These are phyloP conservation scores for Podila horticola DNA, from an alignment of 192 early-diverging fungal species.

Conservation along the genomic window DNA sequence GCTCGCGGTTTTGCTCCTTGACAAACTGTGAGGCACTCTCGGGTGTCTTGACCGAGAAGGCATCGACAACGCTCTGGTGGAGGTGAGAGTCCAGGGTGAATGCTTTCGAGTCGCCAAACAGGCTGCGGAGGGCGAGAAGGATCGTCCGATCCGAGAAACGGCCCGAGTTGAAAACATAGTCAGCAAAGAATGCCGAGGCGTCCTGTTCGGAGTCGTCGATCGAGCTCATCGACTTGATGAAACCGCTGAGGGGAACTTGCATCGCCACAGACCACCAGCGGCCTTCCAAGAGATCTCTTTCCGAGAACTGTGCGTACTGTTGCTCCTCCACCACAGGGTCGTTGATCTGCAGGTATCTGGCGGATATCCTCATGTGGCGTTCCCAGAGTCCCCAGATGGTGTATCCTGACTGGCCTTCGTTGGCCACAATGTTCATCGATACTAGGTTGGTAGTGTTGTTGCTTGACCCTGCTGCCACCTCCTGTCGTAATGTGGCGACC, in stretches of 20 bases:
- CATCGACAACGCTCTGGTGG: constrained; percentile 10
- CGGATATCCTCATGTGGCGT: constrained; percentile 12
- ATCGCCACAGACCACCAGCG: constrained; percentile 51
- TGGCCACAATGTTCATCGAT: constrained; percentile 9
- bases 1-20: constrained; percentile 4
- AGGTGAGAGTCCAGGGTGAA: constrained; percentile 14
- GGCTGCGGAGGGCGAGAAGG: constrained; percentile 10
- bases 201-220: constrained; percentile 31
- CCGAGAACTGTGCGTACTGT: constrained; percentile 12
- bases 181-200: constrained; percentile 25
- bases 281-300: constrained; percentile 28
- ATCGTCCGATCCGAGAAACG: constrained; percentile 45
- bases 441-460: constrained; percentile 12
- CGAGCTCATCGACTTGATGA: constrained; percentile 39
- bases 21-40: background rate
- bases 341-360: constrained; percentile 39
- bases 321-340: constrained; percentile 27
- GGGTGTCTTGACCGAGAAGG: constrained; percentile 11
- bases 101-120: constrained; percentile 15
- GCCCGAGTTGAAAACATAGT: constrained; percentile 37
- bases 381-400: constrained; percentile 43
- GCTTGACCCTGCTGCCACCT: constrained; percentile 25
- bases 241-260: constrained; percentile 31
- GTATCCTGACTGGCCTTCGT: constrained; percentile 30
- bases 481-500: constrained; percentile 12